Percentiles rank a stretch among this genome's conserved stretches.
Conservation (phyloP, 1,139 yeast species). For the Hanseniaspora gamundiae region DNA sequence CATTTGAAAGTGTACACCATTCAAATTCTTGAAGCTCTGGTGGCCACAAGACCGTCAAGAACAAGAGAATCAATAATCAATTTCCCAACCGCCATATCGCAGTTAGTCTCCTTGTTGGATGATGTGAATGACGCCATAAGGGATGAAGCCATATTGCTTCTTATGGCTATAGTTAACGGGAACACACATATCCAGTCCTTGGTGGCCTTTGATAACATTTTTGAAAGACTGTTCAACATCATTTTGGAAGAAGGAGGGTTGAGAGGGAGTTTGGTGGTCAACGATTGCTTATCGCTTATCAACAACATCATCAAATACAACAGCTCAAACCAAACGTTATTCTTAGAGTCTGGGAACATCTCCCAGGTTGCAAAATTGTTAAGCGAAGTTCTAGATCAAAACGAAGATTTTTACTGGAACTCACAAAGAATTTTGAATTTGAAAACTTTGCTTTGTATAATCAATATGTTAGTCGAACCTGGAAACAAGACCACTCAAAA, state of each 20-base stretch:
- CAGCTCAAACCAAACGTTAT: conserved; percentile 81
- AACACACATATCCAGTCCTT: conserved; percentile 82
- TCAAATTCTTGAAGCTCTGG: conserved; percentile 75
- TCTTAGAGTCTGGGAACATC: conserved; percentile 74
- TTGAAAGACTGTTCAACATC: conserved; percentile 66
- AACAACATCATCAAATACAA: conserved; percentile 67
- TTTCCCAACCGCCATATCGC: conserved; percentile 71
- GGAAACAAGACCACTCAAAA: conserved; percentile 53
- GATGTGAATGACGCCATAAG: conserved; percentile 81
- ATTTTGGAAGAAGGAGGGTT: conserved; percentile 84
- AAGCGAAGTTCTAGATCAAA: conserved; percentile 42
- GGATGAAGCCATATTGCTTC: conserved; percentile 73
- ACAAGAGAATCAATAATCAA: conserved; percentile 64
- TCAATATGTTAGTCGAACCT: conserved; percentile 59
- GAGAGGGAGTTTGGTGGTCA: conserved; percentile 80
- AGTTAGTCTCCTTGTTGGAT: conserved; percentile 54
- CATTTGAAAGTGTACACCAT: conserved; percentile 70
- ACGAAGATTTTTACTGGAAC: conserved; percentile 50
- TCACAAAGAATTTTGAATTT: conserved; percentile 61
- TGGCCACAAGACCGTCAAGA: conserved; percentile 60
- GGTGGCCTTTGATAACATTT: conserved; percentile 90
- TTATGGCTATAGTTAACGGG: conserved; percentile 65
- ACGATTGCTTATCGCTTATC: conserved; percentile 72
- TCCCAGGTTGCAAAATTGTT: conserved; percentile 51
- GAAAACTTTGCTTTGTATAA: conserved; percentile 55